Base-by-base conservation (phyloP, 2,329 filamentous ascomycete species). In the Talaromyces sp. region DNA sequence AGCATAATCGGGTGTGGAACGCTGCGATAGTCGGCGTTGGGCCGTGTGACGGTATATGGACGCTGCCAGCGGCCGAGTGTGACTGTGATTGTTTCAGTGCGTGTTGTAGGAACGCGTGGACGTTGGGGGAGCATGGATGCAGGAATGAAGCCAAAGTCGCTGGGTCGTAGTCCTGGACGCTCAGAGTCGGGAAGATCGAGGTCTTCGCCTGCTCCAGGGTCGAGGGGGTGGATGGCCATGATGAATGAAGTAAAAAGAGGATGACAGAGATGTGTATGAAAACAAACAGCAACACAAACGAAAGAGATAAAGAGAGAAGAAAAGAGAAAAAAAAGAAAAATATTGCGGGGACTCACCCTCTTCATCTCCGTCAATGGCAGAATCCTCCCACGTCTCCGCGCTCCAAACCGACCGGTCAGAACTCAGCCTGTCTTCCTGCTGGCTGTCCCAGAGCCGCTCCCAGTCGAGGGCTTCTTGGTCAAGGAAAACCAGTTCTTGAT, bases 401-500 rank as follows among this genome's bases (percentile, higher is more conserved):
- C 27, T 38, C 35, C 35, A 38, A 38, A 38, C 14, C 17, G 35
- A 38, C 35, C 35, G 35, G 35, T n/a, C 35, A 38, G 6, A 8
- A 4, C 35, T 38, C 35, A 38, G 17, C 35, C 35, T 12, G 19
- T 35, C 24, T 11, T 59, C 54, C 17, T 61, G 54, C 9, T n/a
- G n/a, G n/a, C 54, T 50, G 38, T 57, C 55, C 59, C 54, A 61
- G 35, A 61, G 31, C n/a, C 50, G 43, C 19, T 57, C 51, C 54
- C 54, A 54, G 11, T 35, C 56, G 3, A 43, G 14, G 17, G 1
- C 5, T 43, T 21, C n/a, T 3, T 46, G 7, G 21, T 46, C 43
- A 17, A 46, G n/a, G 10, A 46, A 46, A 19, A 46, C 43, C 43
- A 46, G 11, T 10, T 46, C 43, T 46, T 46, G 43, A 46, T 46